Base-by-base conservation (phyloP, 768 basidiomycete genomes). In the Pleurotus cornucopiae region DNA sequence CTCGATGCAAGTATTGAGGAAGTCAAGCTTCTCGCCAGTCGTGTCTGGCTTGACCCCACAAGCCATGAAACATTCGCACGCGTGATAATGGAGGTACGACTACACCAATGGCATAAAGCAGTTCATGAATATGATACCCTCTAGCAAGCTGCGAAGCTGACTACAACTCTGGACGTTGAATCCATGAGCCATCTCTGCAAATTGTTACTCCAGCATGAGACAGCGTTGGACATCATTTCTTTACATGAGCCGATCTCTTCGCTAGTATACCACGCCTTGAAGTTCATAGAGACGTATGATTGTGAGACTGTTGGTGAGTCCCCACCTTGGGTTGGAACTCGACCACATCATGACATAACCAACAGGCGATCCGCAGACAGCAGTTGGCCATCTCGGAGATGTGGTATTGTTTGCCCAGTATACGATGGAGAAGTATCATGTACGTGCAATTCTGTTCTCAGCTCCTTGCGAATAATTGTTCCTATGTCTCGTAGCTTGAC, bases 361-460 rank as follows among this genome's bases (percentile, higher is more conserved):
- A 30, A 56, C 38, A 92, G 90, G 90, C 46, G 90, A 92, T 68
- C 91, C 91, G 14, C 91, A 91, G 68, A 88, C 85, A 14, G 90
- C 90, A 4, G 80, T 91, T 39, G 83, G 80, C 57, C 86, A 89
- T 66, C 72, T 91, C 1, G 91, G 91, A 2, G 81, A 90, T 59
- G 78, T 92, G n/a, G 86, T 91, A 13, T 64, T 92, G 38, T 90
- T 92, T 63, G 68, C 82, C 5, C 89, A 92, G 66, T 79, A 80
- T 60, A 76, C 79, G 14, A 68, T 87, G 34, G 75, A 77, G n/a
- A 81, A 84, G 52, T 91, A 83, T 64, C 81, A 85, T 65, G 89
- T 82, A 52, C 61, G 76, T 34, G 66, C 51, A 18, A 16, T 38
- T 23, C 37, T 4, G 30, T 41, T 7, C 34, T 41, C 37, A 38